Percentiles rank a stretch among this genome's conserved stretches.
phyloP scores from a whole-genome alignment of 441 rosid genomes.

The Breynia disticha region DNA sequence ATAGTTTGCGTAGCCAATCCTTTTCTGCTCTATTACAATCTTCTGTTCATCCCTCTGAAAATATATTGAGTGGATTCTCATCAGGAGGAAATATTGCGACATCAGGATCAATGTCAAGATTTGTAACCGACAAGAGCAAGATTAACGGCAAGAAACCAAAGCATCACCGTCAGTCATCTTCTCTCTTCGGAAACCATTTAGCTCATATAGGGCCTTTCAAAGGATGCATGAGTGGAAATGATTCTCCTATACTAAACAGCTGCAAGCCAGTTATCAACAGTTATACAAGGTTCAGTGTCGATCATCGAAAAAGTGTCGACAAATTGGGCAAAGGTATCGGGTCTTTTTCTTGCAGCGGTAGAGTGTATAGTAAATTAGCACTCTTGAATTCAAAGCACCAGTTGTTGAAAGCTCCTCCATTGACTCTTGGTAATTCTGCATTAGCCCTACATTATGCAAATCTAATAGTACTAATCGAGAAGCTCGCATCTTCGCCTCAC shows the following conservation, averaged over 20 bases:
- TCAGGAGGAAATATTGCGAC: constrained; percentile 23
- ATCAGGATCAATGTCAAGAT: constrained; percentile 19
- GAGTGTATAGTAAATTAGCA: constrained; percentile 28
- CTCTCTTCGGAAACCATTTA: constrained; percentile 21
- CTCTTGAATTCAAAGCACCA: constrained; percentile 24
- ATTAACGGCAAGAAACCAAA: constrained; percentile 16
- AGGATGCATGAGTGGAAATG: constrained; percentile 36
- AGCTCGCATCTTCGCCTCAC: constrained; percentile 38
- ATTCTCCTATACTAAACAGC: constrained; percentile 27
- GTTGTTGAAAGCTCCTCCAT: constrained; percentile 32
- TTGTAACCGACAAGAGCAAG: constrained; percentile 15
- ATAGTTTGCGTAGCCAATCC: constrained; percentile 29
- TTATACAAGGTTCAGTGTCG: constrained; percentile 26
- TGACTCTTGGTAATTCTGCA: constrained; percentile 49
- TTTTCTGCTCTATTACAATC: constrained; percentile 32
- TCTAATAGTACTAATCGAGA: constrained; percentile 44
- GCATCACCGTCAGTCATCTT: constrained; percentile 15
- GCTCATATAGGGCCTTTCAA: constrained; percentile 30
- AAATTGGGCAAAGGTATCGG: constrained; percentile 15
- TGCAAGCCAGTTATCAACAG: constrained; percentile 23
- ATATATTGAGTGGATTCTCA: constrained; percentile 20
- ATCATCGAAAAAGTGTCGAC: constrained; percentile 16
- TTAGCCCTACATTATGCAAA: constrained; percentile 53
- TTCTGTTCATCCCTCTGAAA: constrained; percentile 29
- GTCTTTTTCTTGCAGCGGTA: constrained; percentile 17